Evolutionary conservation across 345 rosid genomes (phyloP).

Genomic region (Eucalyptus dawsonii): DNA sequence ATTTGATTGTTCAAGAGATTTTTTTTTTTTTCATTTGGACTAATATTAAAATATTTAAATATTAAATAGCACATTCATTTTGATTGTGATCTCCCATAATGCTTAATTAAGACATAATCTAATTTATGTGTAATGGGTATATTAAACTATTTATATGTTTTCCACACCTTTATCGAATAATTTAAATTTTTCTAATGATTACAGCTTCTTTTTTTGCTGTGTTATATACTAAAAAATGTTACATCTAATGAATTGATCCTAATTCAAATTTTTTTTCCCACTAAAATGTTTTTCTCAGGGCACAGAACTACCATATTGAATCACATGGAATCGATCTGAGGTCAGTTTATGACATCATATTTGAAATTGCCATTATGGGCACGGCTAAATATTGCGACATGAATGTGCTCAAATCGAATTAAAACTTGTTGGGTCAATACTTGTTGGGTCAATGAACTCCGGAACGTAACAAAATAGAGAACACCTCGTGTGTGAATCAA

Average conservation of each 20-base stretch:
- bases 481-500: neutral
- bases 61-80: neutral
- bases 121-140: neutral
- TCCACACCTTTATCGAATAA: neutral
- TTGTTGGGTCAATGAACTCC: neutral
- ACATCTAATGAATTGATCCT: neutral
- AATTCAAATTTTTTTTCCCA: neutral
- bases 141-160: neutral
- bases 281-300: neutral
- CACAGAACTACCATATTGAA: neutral
- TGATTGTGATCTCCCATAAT: neutral
- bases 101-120: neutral
- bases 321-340: neutral
- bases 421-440: no score
- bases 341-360: rapidly evolving
- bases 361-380: neutral
- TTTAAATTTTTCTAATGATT: neutral
- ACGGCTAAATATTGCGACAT: neutral
- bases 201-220: neutral
- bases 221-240: neutral
- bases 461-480: neutral
- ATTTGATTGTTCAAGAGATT: neutral
- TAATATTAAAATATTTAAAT: neutral
- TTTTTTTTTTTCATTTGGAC: neutral
- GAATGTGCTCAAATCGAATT: neutral